These are phyloP conservation scores for Gamsiella multidivaricata DNA, from an alignment of 192 early-diverging fungal genomes.

Conservation along the genomic window DNA sequence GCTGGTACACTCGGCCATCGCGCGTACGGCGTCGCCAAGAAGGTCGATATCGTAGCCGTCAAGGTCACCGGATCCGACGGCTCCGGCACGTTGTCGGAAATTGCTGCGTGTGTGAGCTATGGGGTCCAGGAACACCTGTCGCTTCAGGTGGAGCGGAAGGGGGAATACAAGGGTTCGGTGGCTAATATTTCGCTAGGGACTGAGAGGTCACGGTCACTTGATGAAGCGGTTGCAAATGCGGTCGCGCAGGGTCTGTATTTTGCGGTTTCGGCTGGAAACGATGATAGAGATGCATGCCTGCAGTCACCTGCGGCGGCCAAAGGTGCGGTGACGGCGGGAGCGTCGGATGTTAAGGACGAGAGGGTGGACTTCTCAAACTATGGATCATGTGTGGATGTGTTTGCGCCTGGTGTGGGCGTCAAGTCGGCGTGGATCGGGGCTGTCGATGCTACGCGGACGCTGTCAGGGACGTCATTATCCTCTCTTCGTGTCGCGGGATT, in stretches of 20 bases:
- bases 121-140: conserved; percentile 32
- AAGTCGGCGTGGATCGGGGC: conserved; percentile 70
- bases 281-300: conserved; percentile 91
- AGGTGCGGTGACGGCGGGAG: conserved; percentile 87
- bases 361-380: conserved; percentile 87
- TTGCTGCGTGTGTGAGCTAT: conserved; percentile 82
- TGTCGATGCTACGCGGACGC: conserved; percentile 80
- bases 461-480: conserved; percentile 95
- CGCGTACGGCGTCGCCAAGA: conserved; percentile 91
- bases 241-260: conserved; percentile 85
- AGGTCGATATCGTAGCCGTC: conserved; percentile 84
- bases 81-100: conserved; percentile 68
- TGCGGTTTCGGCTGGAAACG: conserved; percentile 97
- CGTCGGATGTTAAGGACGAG: conserved; percentile 83
- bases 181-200: conserved; percentile 97
- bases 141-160: conserved; percentile 57
- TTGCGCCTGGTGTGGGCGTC: conserved; percentile 86
- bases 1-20: conserved; percentile 90
- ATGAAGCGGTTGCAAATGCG: conserved; percentile 80
- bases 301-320: conserved; percentile 79
- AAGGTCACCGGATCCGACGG: conserved; percentile 94
- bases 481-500: conserved; percentile 89
- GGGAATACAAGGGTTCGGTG: conserved; percentile 82
- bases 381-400: conserved; percentile 90
- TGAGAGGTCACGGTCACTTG: conserved; percentile 79